Evolutionary conservation across 208 protist species (phyloP), one percentile per base, ranked within the genome.

Genomic region (Trypanosoma congolense): DNA sequence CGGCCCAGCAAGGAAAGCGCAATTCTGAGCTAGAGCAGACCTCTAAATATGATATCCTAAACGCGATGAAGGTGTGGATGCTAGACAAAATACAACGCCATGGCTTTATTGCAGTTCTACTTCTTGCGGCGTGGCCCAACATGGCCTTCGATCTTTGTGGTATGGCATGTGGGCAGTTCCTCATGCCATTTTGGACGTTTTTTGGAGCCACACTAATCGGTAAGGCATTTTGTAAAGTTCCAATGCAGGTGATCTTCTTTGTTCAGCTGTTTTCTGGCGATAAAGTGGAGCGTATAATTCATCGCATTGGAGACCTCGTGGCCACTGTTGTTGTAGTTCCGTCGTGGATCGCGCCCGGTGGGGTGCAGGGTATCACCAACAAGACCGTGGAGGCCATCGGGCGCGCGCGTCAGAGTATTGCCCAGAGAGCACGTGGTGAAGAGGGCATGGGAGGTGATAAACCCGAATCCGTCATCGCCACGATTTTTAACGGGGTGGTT

Each of bases 111-210:
- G 93, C 91, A 12, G 88, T 98, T 29, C 61, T 98, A 26, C 62
- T 97, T 44, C 84, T 98, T 19, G 83, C 95, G 4, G 87, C 95
- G 52, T 97, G 96, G 77, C 96, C 96, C 26, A 98, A 98, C 63
- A 96, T 97, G 75, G 83, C 96, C n/a, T 98, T 98, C 65, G 96
- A 98, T 74, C 72, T 98, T 33, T 97, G 94, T 65, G 96, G 96
- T 41, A 87, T 98, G 70, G 92, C 92, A 28, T 98, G 95, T 65
- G 97, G 97, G 9, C 89, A 96, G 55, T 97, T 96, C 44, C 63
- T 95, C 19, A 96, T 98, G 69, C 97, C 97, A 18, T 98, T 98
- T 62, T 93, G 77, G 73, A 97, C 84, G 18, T 98, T 98, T 75
- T 98, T 98, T 62, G 80, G 79, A 12, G 97, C 97, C 31, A 98